A percentile compares a stretch with the other conserved stretches of the same genome.
Evolutionary conservation across 2,329 filamentous ascomycete species (phyloP).

Genomic region (Pestalotiopsis sp.): DNA sequence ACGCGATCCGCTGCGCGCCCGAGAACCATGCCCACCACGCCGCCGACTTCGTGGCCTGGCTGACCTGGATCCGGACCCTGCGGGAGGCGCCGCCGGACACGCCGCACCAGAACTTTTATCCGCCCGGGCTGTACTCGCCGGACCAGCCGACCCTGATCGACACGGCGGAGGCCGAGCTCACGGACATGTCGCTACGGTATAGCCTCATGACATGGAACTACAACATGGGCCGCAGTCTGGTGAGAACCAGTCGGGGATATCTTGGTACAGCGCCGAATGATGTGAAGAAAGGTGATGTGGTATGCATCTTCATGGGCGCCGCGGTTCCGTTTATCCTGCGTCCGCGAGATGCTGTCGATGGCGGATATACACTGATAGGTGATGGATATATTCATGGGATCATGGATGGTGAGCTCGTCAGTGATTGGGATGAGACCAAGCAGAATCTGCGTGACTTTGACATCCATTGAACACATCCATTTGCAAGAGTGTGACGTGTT

Average conservation of each 20-base stretch:
- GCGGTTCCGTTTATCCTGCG: constrained; percentile 13
- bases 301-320: constrained; percentile 8
- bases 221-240: not conserved
- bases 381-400: constrained; percentile 11
- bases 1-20: not conserved
- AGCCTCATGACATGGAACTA: not conserved
- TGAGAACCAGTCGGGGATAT: constrained; percentile 4
- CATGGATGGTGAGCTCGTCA: constrained; percentile 12
- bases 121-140: constrained; percentile 4
- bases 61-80: constrained; percentile 2
- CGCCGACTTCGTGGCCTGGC: constrained; percentile 10
- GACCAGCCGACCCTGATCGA: constrained; percentile 5
- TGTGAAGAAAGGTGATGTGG: constrained; percentile 1
- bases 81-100: not conserved
- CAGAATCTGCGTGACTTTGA: not conserved
- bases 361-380: constrained; percentile 6
- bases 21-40: not conserved
- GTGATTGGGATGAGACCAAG: not conserved
- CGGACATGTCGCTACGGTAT: constrained; percentile 1
- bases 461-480: not conserved
- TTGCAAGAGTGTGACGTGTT: not conserved
- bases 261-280: not conserved
- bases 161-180: not conserved
- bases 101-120: constrained; percentile 6
- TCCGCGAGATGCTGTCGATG: not conserved